Evolutionary conservation across 495 filamentous ascomycete genomes (phyloP), one percentile per base, ranked within the genome.

Genomic region (Penicilliopsis zonata): DNA sequence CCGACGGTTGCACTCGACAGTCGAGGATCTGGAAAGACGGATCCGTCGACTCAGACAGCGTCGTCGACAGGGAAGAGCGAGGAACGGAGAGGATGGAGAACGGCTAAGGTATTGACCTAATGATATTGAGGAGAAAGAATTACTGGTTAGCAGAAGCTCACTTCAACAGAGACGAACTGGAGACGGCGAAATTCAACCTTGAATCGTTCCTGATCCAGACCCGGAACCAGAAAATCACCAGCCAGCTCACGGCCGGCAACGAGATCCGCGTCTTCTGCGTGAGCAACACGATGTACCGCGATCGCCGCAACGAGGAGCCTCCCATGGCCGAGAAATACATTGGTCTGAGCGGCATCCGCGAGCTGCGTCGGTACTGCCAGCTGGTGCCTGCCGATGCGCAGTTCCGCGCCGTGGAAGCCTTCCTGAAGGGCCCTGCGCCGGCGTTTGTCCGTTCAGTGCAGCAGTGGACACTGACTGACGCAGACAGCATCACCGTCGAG

Each of bases 281-380:
- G 10, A 51, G 56, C 40, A 61, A 58, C 24, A 36, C n/a, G 5
- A 37, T 53, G 1, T 57, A 56, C 18, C 17, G 37, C 0, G 24
- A 46, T 1, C 22, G 52, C 29, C 41, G 47, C 3, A 18, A 33
- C 3, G 19, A 9, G 2, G 24, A 34, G 4, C 6, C 14, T 0
- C 27, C 28, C 2, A 15, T 36, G 3, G 33, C 35, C 17, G 30
- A 40, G 15, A 38, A 28, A 3, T 60, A 53, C 25, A 13, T 50
- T 10, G 19, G 34, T 3, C 48, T 60, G 6, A 50, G 43, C 25
- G 53, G 49, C 4, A 50, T 60, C 17, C 36, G 14, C 3, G 37
- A 50, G 10, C 40, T 60, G 8, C 47, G 50, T 20, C 36, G 29
- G 1, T 47, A 57, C 35, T 57, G 53, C n/a, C 52, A 48, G 13